Percentiles rank a stretch among this genome's conserved stretches.
Evolutionary conservation across 1,284 basidiomycete genomes (phyloP).

Genomic region (Papiliotrema terrestris): DNA sequence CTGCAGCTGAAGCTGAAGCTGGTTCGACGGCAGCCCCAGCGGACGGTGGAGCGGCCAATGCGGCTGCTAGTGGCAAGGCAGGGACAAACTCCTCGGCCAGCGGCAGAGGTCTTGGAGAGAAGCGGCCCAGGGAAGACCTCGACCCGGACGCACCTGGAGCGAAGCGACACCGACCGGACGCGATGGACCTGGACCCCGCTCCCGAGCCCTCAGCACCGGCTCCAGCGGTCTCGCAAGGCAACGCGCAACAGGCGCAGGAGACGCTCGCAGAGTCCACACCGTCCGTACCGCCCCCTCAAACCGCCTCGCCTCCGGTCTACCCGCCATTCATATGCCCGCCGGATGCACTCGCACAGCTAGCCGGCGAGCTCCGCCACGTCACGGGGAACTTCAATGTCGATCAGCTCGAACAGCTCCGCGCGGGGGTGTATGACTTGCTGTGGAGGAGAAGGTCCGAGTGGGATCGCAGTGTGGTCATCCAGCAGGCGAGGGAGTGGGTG

Average conservation of each 20-base stretch:
- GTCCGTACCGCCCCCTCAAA: constrained; percentile 5
- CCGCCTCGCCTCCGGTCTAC: constrained; percentile 18
- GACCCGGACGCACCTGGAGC: constrained; percentile 55
- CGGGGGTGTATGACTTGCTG: constrained; percentile 70
- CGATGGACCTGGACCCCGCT: constrained; percentile 33
- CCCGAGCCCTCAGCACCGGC: background rate
- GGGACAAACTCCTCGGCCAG: constrained; percentile 22
- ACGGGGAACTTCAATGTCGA: constrained; percentile 71
- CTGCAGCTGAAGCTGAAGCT: constrained; percentile 45
- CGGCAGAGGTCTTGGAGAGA: constrained; percentile 11
- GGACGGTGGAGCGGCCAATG: background rate
- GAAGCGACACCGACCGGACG: constrained; percentile 61
- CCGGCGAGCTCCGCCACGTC: constrained; percentile 13
- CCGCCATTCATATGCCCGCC: constrained; percentile 38
- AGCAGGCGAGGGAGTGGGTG: constrained; percentile 52
- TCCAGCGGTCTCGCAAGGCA: too few species aligned
- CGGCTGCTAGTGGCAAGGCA: constrained; percentile 36
- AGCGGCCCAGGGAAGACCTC: constrained; percentile 21
- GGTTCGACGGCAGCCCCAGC: background rate
- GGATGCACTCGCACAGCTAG: constrained; percentile 18
- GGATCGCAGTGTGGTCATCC: constrained; percentile 68
- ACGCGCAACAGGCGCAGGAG: background rate
- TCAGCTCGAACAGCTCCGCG: constrained; percentile 88
- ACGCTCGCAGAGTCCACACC: background rate
- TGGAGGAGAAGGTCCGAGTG: constrained; percentile 80